phyloP scores from a whole-genome alignment of 441 rosid genomes.

The Viola pubescens region DNA sequence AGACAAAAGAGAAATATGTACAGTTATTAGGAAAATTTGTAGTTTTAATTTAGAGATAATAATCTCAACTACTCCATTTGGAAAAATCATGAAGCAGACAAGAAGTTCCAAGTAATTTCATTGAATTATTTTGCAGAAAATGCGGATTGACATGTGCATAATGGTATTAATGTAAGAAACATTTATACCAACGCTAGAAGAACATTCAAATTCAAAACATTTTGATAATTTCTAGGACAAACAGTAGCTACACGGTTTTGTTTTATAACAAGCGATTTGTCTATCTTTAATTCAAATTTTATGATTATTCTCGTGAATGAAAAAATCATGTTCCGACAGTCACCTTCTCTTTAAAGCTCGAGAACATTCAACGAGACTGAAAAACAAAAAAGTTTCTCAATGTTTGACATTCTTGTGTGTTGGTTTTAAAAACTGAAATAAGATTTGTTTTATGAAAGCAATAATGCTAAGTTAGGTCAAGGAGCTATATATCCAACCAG shows the following conservation, averaged over 20 bases:
- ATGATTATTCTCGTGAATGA: not conserved
- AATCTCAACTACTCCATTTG: slow-evolving; percentile 53
- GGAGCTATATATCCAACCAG: not conserved
- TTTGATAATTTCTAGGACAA: slow-evolving; percentile 16
- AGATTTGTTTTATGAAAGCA: slow-evolving; percentile 1
- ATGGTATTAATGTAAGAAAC: slow-evolving; percentile 1
- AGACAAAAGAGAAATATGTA: not conserved
- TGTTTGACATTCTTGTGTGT: slow-evolving; percentile 17
- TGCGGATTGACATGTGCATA: slow-evolving; percentile 48
- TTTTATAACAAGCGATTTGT: not conserved
- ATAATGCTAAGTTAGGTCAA: slow-evolving; percentile 8
- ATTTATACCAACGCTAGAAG: not conserved
- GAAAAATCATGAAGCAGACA: slow-evolving; percentile 45
- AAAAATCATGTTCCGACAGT: not conserved
- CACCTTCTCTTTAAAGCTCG: not conserved
- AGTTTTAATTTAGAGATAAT: slow-evolving; percentile 15
- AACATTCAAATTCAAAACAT: slow-evolving; percentile 12
- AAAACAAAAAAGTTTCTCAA: not conserved
- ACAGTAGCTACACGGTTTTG: not conserved
- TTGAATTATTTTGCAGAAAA: slow-evolving; percentile 27
- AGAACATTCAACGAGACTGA: too few species aligned
- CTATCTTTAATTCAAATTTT: too few species aligned
- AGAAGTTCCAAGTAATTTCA: slow-evolving; percentile 20
- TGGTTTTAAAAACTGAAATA: not conserved
- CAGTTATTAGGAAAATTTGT: not conserved